These are phyloP conservation scores for Bipolaris sorokiniana DNA, from an alignment of 2,329 filamentous ascomycete species.

Conservation along the genomic window DNA sequence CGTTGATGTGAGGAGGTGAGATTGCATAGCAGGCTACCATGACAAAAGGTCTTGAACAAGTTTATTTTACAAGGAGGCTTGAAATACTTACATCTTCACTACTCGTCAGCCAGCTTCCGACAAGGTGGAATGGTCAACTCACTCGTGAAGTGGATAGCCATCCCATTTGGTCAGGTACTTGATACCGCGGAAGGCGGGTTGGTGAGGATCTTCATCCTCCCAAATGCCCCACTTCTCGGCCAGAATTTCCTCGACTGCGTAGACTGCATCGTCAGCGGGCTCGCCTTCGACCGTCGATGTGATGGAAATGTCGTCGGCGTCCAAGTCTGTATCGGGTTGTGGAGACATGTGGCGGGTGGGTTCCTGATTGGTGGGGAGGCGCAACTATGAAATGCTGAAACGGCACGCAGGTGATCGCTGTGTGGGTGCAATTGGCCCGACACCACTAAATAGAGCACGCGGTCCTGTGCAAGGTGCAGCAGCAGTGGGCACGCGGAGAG, in stretches of 20 bases:
- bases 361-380: conserved; percentile 20
- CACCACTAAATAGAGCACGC: neutral
- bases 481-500: neutral
- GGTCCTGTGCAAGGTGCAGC: neutral
- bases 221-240: conserved; percentile 54
- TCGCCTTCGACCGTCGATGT: conserved; percentile 56
- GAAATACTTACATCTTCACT: conserved; percentile 16
- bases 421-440: neutral
- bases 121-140: conserved; percentile 1
- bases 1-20: neutral
- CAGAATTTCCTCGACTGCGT: conserved; percentile 32
- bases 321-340: conserved; percentile 20
- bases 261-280: conserved; percentile 10
- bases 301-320: conserved; percentile 61
- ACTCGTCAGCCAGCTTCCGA: conserved; percentile 1
- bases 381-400: neutral
- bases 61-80: neutral
- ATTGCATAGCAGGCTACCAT: neutral
- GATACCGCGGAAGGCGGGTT: conserved; percentile 15
- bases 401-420: neutral
- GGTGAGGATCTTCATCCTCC: conserved; percentile 30
- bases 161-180: conserved; percentile 70
- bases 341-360: conserved; percentile 12
- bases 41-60: too few relatives aligned
- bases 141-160: conserved; percentile 58